These are phyloP conservation scores for Gastrolobium bilobum DNA, from an alignment of 306 rosid genomes.

Conservation along the genomic window DNA sequence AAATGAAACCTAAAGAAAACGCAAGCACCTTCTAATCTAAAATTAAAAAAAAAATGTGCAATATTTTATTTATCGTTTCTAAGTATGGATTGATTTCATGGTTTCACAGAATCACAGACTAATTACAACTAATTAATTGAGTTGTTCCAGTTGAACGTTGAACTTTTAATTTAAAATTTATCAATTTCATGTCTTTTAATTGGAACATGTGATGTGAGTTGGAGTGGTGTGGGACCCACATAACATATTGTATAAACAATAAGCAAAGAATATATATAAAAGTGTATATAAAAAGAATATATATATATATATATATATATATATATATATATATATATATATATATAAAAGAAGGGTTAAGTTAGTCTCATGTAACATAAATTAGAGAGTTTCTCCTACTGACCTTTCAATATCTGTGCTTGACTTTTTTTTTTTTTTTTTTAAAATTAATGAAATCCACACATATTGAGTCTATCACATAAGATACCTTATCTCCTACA, in stretches of 20 bases:
- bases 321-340: too few species aligned
- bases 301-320: too few species aligned
- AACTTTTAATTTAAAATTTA: background rate
- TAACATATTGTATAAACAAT: background rate
- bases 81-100: background rate
- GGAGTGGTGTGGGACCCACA: constrained; percentile 5
- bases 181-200: background rate
- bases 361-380: too few species aligned
- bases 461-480: too few species aligned
- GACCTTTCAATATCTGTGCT: too few species aligned
- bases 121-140: background rate
- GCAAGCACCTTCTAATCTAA: too few species aligned
- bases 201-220: background rate
- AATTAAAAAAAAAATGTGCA: background rate
- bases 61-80: background rate
- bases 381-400: too few species aligned
- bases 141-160: background rate
- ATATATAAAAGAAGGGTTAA: too few species aligned
- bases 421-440: too few species aligned
- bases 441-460: too few species aligned
- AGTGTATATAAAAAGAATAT: too few species aligned
- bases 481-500: too few species aligned
- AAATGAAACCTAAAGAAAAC: background rate
- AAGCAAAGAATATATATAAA: background rate
- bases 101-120: background rate